Evolutionary conservation across 2,329 filamentous ascomycete genomes (phyloP).

Genomic region (Sclerotinia minor): DNA sequence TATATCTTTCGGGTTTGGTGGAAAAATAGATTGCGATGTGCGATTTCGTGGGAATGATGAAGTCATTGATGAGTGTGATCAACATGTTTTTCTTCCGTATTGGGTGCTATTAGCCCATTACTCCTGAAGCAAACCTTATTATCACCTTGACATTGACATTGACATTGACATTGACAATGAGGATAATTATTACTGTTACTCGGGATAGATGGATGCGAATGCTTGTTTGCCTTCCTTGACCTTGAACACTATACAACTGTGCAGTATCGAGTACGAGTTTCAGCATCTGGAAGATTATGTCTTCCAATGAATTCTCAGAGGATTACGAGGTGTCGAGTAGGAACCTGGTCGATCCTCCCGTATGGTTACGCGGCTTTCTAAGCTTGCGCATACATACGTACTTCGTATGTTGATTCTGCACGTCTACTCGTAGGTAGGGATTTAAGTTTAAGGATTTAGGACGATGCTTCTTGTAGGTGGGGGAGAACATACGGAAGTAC

Average conservation of each 20-base stretch:
- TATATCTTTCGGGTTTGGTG: background rate
- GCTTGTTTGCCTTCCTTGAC: background rate
- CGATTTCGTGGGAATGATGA: background rate
- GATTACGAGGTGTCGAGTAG: background rate
- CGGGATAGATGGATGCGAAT: background rate
- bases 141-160: background rate
- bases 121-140: background rate
- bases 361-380: background rate
- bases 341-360: background rate
- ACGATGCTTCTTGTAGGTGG: background rate
- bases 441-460: background rate
- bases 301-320: background rate
- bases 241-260: background rate
- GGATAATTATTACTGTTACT: background rate
- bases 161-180: background rate
- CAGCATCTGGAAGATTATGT: background rate
- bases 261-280: background rate
- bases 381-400: background rate
- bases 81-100: background rate
- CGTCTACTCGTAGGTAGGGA: background rate
- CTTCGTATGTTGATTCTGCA: background rate
- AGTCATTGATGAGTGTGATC: background rate
- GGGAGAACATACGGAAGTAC: background rate
- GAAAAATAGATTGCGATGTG: conserved; percentile 10
- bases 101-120: background rate